Evolutionary conservation across 768 basidiomycete genomes (phyloP).

Genomic region (Lactarius trivialis): DNA sequence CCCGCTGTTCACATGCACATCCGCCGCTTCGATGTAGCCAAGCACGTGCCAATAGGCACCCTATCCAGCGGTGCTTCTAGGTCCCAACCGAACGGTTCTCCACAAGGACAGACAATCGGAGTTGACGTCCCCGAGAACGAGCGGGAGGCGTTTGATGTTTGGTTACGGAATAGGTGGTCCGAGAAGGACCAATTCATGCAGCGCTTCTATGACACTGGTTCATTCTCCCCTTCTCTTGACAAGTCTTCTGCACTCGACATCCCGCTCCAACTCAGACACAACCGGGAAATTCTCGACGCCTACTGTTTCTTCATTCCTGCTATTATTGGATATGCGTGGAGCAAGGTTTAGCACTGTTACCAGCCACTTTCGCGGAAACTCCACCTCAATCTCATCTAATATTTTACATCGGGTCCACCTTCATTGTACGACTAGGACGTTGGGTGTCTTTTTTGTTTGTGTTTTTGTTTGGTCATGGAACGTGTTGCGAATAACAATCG

Average conservation of each 20-base stretch:
- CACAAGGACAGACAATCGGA: conserved; percentile 30
- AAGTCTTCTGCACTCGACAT: conserved; percentile 38
- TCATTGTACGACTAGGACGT: neutral
- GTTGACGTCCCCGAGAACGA: conserved; percentile 31
- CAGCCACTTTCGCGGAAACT: neutral
- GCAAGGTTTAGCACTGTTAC: neutral
- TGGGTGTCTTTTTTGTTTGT: neutral
- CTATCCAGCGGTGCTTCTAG: conserved; percentile 35
- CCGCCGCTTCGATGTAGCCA: conserved; percentile 63
- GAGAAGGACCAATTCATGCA: conserved; percentile 79
- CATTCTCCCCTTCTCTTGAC: conserved; percentile 34
- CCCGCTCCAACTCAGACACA: conserved; percentile 50
- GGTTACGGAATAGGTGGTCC: conserved; percentile 77
- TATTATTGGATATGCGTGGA: conserved; percentile 43
- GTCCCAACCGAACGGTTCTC: conserved; percentile 28
- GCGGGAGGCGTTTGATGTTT: conserved; percentile 58
- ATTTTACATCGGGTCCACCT: neutral
- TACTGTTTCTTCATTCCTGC: conserved; percentile 68
- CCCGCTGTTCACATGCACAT: conserved; percentile 86
- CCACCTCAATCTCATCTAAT: neutral
- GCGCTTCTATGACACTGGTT: conserved; percentile 49
- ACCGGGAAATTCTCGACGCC: conserved; percentile 54
- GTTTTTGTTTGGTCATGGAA: neutral
- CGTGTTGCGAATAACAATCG: neutral
- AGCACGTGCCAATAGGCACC: conserved; percentile 65